These are phyloP conservation scores for Colletotrichum sp. DNA, from an alignment of 2,329 filamentous ascomycete species.

Conservation along the genomic window DNA sequence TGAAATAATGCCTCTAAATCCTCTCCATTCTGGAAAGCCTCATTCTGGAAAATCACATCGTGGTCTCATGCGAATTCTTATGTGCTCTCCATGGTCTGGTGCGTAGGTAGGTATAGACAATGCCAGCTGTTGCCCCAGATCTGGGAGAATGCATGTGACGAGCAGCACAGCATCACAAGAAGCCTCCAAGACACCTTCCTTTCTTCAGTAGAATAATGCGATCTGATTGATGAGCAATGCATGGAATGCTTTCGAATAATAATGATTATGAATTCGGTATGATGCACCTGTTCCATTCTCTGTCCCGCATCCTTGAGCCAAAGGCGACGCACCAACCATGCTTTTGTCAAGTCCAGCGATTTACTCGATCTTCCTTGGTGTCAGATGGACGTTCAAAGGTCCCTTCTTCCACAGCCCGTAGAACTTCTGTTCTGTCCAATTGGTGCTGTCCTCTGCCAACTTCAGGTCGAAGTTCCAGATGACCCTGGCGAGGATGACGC, in stretches of 20 bases:
- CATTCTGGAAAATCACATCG: background rate
- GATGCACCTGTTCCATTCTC: background rate
- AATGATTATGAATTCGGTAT: background rate
- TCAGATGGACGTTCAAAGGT: constrained; percentile 6
- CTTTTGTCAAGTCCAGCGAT: background rate
- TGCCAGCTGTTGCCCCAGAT: background rate
- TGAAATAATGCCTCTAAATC: background rate
- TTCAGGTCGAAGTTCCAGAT: constrained; percentile 52
- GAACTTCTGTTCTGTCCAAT: constrained; percentile 37
- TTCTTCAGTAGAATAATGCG: background rate
- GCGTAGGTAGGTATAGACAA: background rate
- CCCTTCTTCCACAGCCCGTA: constrained; percentile 12
- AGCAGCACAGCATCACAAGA: background rate
- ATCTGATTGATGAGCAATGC: background rate
- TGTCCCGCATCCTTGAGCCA: background rate
- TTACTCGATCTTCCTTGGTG: background rate
- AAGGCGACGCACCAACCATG: background rate
- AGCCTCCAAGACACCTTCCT: background rate
- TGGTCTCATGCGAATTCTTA: rapidly evolving
- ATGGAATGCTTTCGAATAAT: background rate
- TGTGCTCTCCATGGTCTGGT: background rate
- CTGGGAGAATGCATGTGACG: background rate
- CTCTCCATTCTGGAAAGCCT: background rate
- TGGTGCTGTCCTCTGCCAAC: constrained; percentile 34
- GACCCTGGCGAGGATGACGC: constrained; percentile 48